These are phyloP conservation scores for Sarcocystis neurona DNA, from an alignment of 169 alveolate genomes.

Conservation along the genomic window DNA sequence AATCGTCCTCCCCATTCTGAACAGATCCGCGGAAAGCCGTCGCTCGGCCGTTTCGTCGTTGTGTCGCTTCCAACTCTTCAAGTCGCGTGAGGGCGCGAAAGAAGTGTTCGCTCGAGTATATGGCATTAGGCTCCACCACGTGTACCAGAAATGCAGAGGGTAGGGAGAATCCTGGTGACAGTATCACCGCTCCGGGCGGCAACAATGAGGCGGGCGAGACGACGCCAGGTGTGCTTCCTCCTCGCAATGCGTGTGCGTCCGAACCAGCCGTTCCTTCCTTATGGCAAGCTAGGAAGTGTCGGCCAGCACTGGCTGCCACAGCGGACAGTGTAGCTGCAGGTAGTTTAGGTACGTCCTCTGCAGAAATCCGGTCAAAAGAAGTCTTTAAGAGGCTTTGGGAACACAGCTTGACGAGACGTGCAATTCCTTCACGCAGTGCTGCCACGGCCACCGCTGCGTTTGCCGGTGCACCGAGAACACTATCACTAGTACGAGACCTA, in stretches of 20 bases:
- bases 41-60: background rate
- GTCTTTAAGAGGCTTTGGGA: too few species aligned
- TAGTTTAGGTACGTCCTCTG: too few species aligned
- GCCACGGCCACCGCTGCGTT: slow-evolving; percentile 9
- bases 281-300: background rate
- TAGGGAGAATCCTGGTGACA: slow-evolving; percentile 20
- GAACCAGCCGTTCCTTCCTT: background rate
- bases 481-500: background rate
- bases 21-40: background rate
- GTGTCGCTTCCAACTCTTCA: slow-evolving; percentile 8
- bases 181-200: slow-evolving; percentile 43
- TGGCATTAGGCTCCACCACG: slow-evolving; percentile 38
- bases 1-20: background rate
- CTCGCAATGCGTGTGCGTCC: background rate
- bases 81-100: slow-evolving; percentile 18
- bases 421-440: slow-evolving; percentile 1
- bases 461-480: background rate
- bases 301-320: too few species aligned
- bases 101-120: slow-evolving; percentile 14
- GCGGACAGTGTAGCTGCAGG: too few species aligned
- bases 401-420: too few species aligned
- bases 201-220: background rate
- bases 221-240: background rate
- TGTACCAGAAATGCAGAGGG: slow-evolving; percentile 17
- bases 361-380: too few species aligned